Evolutionary conservation across 345 rosid genomes (phyloP).

Genomic region (Syzygium oleosum): DNA sequence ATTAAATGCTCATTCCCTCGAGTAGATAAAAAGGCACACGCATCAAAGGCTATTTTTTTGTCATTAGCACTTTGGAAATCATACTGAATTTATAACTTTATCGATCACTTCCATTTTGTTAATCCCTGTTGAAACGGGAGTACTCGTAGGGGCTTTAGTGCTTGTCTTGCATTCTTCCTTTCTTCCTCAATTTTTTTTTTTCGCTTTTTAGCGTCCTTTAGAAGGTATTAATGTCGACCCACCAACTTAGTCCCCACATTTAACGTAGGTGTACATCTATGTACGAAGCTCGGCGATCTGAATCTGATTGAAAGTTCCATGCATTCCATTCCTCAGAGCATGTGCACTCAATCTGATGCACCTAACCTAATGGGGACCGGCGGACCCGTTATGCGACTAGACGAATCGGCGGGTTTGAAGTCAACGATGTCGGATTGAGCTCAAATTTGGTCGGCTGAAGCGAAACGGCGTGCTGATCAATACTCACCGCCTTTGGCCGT

Average conservation of each 20-base stretch:
- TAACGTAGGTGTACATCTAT: not conserved
- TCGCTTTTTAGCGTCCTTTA: not conserved
- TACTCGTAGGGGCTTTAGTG: not conserved
- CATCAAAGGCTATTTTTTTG: not conserved
- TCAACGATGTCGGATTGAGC: too few species aligned
- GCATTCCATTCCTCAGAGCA: not conserved
- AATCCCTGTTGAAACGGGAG: too few species aligned
- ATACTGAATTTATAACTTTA: not conserved
- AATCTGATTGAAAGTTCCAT: not conserved
- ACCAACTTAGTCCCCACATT: not conserved
- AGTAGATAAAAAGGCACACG: not conserved
- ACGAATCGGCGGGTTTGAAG: too few species aligned
- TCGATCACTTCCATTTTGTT: not conserved
- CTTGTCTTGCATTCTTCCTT: not conserved
- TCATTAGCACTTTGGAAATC: not conserved
- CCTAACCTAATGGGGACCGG: too few species aligned
- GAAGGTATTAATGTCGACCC: not conserved
- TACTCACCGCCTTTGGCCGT: too few species aligned
- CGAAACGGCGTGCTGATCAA: too few species aligned
- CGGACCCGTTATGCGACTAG: too few species aligned
- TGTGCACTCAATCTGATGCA: too few species aligned
- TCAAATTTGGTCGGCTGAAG: too few species aligned
- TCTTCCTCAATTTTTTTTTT: not conserved
- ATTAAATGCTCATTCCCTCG: not conserved
- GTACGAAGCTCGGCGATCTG: not conserved